phyloP scores from a whole-genome alignment of 371 early-diverging fungal species.

The Fennellomyces sp. region DNA sequence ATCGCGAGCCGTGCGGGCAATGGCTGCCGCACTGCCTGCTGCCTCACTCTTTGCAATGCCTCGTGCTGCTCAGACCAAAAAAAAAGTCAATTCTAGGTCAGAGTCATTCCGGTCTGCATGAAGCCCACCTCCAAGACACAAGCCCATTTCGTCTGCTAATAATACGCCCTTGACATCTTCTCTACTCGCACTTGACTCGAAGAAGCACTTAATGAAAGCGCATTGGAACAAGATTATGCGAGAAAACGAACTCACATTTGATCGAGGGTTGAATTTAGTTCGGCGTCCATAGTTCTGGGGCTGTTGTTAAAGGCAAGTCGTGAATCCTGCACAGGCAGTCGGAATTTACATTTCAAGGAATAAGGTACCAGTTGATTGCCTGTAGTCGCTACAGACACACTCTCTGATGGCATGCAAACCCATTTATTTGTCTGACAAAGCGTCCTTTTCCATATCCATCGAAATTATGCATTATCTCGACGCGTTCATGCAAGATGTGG shows the following conservation, averaged over 20 bases:
- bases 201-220: not conserved
- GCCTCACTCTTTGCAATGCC: conserved; percentile 44
- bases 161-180: conserved; percentile 56
- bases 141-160: conserved; percentile 43
- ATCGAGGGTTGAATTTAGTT: not conserved
- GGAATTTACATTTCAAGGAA: not conserved
- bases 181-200: conserved; percentile 37
- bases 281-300: not conserved
- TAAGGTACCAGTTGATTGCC: not conserved
- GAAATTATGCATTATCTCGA: too few relatives aligned
- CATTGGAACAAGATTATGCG: not conserved
- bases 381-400: too few relatives aligned
- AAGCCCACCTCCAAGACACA: conserved; percentile 49
- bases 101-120: too few relatives aligned
- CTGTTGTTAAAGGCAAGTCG: not conserved
- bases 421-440: too few relatives aligned
- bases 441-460: too few relatives aligned
- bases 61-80: conserved; percentile 18
- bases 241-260: not conserved
- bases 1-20: conserved; percentile 37
- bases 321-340: not conserved
- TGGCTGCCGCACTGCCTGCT: conserved; percentile 42
- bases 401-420: too few relatives aligned
- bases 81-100: not conserved
- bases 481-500: too few relatives aligned